Evolutionary conservation across 2,329 filamentous ascomycete genomes (phyloP), one percentile per base, ranked within the genome.

Genomic region (Chaetomiaceae sp.): DNA sequence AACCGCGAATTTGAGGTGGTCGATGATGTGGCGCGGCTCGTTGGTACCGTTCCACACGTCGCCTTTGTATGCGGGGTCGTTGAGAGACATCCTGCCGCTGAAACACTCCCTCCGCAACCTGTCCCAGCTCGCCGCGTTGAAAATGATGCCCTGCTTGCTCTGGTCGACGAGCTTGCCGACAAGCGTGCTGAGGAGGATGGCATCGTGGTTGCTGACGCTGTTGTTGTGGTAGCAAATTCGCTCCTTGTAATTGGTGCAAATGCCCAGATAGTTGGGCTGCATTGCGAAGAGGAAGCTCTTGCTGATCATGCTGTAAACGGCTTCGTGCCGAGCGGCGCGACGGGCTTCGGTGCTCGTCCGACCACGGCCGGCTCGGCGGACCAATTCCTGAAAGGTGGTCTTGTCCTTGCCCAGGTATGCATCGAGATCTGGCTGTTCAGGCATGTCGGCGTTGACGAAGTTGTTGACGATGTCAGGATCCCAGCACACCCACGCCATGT

Each of bases 401-500:
- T 56, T 67, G 14, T 76, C 68, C 42, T 78, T 75, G 0, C 55
- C 57, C 7, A 87, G 67, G 11, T 75, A 73, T 6, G 63, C 47
- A 6, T 74, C 66, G 0, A 83, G 61, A 42, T 78, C 71, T 0
- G 65, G 65, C 7, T 62, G 45, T 1, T 58, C 26, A 0, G 75
- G 77, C 6, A 73, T 63, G 0, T 72, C 67, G 0, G 79, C 77
- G 48, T 86, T 88, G 4, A 58, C 54, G 54, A 91, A 91, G n/a
- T 79, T 79, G 5, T 68, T 56, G 0, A 87, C 83, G 3, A 93
- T 73, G 0, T 67, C 63, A 0, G 70, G 67, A 22, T 90, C 84
- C 83, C 84, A 91, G 57, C 83, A 88, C 0, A 88, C 66, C 84
- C 85, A 90, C 4, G 85, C 78, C n/a, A 69, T 74, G 51, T 93